These are phyloP conservation scores for Tolypocladium paradoxum DNA, from an alignment of 2,329 filamentous ascomycete species.

Conservation along the genomic window DNA sequence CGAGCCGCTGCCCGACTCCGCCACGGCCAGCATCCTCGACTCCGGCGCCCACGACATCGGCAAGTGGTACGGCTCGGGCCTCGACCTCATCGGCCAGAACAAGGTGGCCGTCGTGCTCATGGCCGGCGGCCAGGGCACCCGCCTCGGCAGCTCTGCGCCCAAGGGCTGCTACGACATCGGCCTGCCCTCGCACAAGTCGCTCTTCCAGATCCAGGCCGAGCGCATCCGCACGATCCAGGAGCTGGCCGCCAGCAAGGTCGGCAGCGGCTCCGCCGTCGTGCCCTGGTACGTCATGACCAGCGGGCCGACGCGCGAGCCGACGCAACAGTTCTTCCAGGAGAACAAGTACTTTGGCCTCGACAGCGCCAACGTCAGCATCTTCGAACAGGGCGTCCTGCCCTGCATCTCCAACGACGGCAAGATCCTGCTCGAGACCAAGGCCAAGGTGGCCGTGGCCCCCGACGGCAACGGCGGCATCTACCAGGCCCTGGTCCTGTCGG, in stretches of 20 bases:
- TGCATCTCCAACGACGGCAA: slow-evolving; percentile 98
- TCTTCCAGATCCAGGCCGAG: slow-evolving; percentile 97
- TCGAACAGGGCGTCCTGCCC: slow-evolving; percentile 92
- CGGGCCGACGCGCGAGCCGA: slow-evolving; percentile 81
- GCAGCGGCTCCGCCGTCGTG: slow-evolving; percentile 48
- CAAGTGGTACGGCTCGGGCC: slow-evolving; percentile 71
- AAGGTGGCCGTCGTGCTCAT: slow-evolving; percentile 84
- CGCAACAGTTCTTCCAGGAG: slow-evolving; percentile 86
- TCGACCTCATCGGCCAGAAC: slow-evolving; percentile 70
- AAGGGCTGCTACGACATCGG: slow-evolving; percentile 98
- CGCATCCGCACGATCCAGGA: slow-evolving; percentile 78
- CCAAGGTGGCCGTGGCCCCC: slow-evolving; percentile 84
- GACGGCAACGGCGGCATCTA: slow-evolving; percentile 98
- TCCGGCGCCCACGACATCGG: slow-evolving; percentile 68
- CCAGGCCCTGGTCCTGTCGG: slow-evolving; percentile 72
- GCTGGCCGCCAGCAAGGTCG: slow-evolving; percentile 62
- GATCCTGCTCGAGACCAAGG: slow-evolving; percentile 86
- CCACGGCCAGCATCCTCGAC: slow-evolving; percentile 85
- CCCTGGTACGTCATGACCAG: slow-evolving; percentile 99
- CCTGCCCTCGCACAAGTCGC: slow-evolving; percentile 80
- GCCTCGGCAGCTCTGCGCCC: slow-evolving; percentile 85
- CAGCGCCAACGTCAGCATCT: slow-evolving; percentile 78
- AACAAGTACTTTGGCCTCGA: slow-evolving; percentile 84
- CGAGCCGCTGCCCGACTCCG: slow-evolving; percentile 79
- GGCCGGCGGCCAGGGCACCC: slow-evolving; percentile 93